Evolutionary conservation across 176 grass and related monocot species (phyloP), one percentile per base, ranked within the genome.

Genomic region (Calamus simplicifolius): DNA sequence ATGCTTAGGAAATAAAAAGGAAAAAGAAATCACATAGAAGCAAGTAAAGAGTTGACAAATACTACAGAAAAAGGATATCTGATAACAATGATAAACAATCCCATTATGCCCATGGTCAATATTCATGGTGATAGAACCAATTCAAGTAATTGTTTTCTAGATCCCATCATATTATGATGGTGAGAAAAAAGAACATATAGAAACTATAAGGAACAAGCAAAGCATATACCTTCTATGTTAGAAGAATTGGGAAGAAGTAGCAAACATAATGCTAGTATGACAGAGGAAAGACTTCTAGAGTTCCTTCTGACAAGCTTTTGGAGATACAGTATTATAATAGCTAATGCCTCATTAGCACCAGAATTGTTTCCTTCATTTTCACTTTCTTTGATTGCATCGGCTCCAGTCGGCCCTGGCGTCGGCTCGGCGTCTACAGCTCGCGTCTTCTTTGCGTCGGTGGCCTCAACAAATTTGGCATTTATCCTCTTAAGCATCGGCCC

Each of bases 311-410:
- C 29, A 77, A 81, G 59, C 43, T 77, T 63, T 82, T 90, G 82
- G 70, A 95, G 91, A 68, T 87, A 85, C 50, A 95, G 21, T 73
- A 90, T 79, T 60, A 70, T 81, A 66, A 63, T 52, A 79, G 77
- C 83, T 57, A 95, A 63, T 56, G 63, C 69, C 25, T 90, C 77
- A 74, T 79, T 82, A 58, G 53, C 74, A 61, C 25, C 53, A 53
- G 51, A 75, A 30, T 49, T 67, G 50, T 74, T 49, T 25, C 51
- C 57, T 29, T 73, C 52, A 78, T 38, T 69, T 16, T 38, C 28
- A 27, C 58, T 52, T 64, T 66, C 77, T 81, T 51, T 66, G 52
- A 52, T 71, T 52, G 74, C 27, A 62, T 67, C 30, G n/a, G n/a
- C 6, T 73, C 76, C 69, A 90, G 66, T 18, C 84, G 73, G 64